phyloP scores from a whole-genome alignment of 805 yeast species.

The Candida anglica region DNA sequence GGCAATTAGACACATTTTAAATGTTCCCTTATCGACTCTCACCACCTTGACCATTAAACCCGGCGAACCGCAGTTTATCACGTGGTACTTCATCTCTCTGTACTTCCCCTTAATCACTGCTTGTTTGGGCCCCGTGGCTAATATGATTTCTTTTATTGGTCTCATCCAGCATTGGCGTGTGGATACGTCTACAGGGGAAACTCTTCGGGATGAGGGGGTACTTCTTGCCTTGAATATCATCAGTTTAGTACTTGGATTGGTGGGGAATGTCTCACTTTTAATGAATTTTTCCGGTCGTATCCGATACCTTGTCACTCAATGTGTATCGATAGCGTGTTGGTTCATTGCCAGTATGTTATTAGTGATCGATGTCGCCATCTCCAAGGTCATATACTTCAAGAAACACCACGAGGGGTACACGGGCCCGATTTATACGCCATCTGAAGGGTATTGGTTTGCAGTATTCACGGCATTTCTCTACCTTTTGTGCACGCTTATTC shows the following conservation, averaged over 20 bases:
- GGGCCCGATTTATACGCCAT: conserved; percentile 16
- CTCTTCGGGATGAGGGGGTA: conserved; percentile 34
- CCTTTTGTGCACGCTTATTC: conserved; percentile 48
- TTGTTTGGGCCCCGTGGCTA: conserved; percentile 75
- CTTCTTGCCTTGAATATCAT: conserved; percentile 56
- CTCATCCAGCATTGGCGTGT: conserved; percentile 66
- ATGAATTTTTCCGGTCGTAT: conserved; percentile 63
- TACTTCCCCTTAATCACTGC: conserved; percentile 75
- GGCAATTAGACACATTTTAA: conserved; percentile 27
- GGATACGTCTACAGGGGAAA: conserved; percentile 16
- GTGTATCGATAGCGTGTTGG: conserved; percentile 63
- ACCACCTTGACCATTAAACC: conserved; percentile 30
- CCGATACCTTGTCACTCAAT: conserved; percentile 58
- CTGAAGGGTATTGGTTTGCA: conserved; percentile 81
- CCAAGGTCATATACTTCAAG: conserved; percentile 20
- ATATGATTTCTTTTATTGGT: conserved; percentile 69
- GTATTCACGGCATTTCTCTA: conserved; percentile 62
- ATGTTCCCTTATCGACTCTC: conserved; percentile 29
- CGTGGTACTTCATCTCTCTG: conserved; percentile 65
- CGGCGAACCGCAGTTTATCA: conserved; percentile 30
- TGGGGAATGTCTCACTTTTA: conserved; percentile 66
- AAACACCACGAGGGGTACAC: no score
- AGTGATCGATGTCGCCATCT: conserved; percentile 42
- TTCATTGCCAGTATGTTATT: conserved; percentile 53
- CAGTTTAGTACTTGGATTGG: conserved; percentile 59